Percentiles rank a stretch among this genome's conserved stretches.
Conservation (phyloP, 1,284 basidiomycete species). For the Laetiporus sulphureus region DNA sequence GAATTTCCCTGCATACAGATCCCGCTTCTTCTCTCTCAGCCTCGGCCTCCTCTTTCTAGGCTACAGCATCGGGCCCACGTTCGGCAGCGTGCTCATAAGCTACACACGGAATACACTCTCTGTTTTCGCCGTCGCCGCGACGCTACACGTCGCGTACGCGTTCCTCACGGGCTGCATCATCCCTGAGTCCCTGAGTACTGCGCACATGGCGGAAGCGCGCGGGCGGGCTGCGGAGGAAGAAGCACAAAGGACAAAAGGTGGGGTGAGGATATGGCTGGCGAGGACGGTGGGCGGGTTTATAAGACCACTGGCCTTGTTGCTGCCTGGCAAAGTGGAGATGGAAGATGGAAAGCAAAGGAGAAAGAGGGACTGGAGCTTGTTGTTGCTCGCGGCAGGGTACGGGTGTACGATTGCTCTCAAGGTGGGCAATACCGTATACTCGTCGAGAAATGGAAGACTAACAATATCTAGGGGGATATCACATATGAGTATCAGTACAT, state of each 20-base stretch:
- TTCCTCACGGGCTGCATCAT: conserved; percentile 51
- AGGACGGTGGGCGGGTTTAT: conserved; percentile 51
- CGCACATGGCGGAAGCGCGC: conserved; percentile 31
- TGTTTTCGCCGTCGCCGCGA: conserved; percentile 63
- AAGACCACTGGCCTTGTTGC: conserved; percentile 58
- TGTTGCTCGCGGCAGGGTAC: conserved; percentile 49
- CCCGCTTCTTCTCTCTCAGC: conserved; percentile 55
- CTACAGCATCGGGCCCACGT: conserved; percentile 64
- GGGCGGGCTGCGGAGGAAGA: conserved; percentile 26
- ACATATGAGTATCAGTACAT: conserved; percentile 68
- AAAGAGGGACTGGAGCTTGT: conserved; percentile 65
- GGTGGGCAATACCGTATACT: conserved; percentile 31
- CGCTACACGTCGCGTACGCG: conserved; percentile 43
- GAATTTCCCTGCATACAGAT: conserved; percentile 25
- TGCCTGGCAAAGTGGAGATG: conserved; percentile 38
- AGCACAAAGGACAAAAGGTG: conserved; percentile 12
- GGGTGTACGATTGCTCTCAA: conserved; percentile 48
- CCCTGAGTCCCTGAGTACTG: conserved; percentile 66
- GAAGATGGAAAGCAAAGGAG: conserved; percentile 32
- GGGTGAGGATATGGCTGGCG: conserved; percentile 23
- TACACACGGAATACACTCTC: conserved; percentile 52
- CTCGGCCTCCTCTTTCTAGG: conserved; percentile 61
- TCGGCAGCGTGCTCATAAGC: conserved; percentile 63
- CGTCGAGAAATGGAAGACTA: background rate
- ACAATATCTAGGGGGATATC: conserved; percentile 17